Conservation (phyloP, 2,329 filamentous ascomycete genomes). For the Cryphonectria radicalis region DNA sequence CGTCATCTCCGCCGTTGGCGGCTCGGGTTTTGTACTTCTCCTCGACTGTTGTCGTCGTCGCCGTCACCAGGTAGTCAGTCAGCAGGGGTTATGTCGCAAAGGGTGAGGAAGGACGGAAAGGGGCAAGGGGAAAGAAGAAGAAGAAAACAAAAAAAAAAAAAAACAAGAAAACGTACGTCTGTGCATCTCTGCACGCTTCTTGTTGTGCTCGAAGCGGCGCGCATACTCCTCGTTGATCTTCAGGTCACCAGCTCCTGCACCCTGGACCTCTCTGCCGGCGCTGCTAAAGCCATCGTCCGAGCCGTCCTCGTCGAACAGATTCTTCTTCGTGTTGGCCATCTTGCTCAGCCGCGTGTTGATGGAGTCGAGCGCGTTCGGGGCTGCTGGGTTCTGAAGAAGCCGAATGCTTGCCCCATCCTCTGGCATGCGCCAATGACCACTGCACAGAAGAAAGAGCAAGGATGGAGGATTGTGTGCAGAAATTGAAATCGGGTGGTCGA, state of each 20-base stretch:
- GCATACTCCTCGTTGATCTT: slow-evolving; percentile 93
- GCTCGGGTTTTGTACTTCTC: slow-evolving; percentile 71
- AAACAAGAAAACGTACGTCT: slow-evolving; percentile 53
- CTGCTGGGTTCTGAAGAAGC: slow-evolving; percentile 10
- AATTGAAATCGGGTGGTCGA: neutral
- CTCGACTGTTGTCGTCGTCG: slow-evolving; percentile 66
- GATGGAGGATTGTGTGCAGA: neutral
- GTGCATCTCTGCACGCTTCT: slow-evolving; percentile 88
- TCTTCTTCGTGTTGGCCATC: slow-evolving; percentile 45
- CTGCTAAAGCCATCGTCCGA: slow-evolving; percentile 47
- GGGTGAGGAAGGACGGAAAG: neutral
- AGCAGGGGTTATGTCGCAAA: neutral
- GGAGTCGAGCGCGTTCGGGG: neutral
- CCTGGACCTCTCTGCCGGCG: slow-evolving; percentile 37
- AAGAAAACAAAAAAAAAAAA: no score
- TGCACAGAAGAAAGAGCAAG: neutral
- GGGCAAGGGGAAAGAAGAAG: no score
- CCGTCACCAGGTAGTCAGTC: neutral
- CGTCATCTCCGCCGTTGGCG: slow-evolving; percentile 48
- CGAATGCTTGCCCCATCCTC: neutral
- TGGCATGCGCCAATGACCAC: neutral
- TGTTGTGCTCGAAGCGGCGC: slow-evolving; percentile 91
- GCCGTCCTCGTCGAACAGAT: slow-evolving; percentile 55
- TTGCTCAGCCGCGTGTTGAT: slow-evolving; percentile 34
- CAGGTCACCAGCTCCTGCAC: slow-evolving; percentile 51